Base-by-base conservation (phyloP, 371 early-diverging fungal species). In the Mucor racemosus region DNA sequence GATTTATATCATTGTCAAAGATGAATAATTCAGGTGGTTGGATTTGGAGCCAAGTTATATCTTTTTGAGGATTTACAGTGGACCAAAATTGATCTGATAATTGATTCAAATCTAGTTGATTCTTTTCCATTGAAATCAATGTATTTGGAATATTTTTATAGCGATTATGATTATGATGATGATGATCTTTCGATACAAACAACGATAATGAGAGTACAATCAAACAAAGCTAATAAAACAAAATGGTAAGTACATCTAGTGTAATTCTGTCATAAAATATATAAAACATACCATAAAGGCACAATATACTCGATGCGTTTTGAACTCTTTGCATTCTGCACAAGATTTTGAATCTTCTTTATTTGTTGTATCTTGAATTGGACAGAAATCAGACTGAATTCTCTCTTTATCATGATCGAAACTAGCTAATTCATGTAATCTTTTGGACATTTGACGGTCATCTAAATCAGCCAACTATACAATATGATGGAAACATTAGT, bases 41-140 rank as follows among this genome's bases (percentile, higher is more conserved):
- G 14, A 72, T 60, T 34, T 72, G 64, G 21, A 77, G 58, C 62
- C 69, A 77, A 7, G 61, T 64, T 6, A 56, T 48, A 19, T 71
- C 72, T 13, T 78, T 70, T 15, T 71, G 48, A 14, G 76, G 78
- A 21, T 73, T 78, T 8, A 78, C 67, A 17, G 65, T 69, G 9
- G 76, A 60, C 78, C 78, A 78, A 35, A 78, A 78, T 38, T 75
- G 69, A 21, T 73, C 57, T 40, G 74, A 69, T 4, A 73, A 33
- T 34, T 69, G 60, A 38, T 65, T 62, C 7, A 72, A 55, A 34
- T 67, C 44, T 21, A 66, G 62, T 48, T 68, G 73, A 35, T 65
- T 42, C 26, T 6, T 50, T 9, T 50, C 50, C 6, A 9, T 4
- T 26, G 26, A 5, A 8, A 26, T 26, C 5, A 26, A 9, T 11